phyloP scores from a whole-genome alignment of 2,329 filamentous ascomycete species.

The Botryotinia convoluta region DNA sequence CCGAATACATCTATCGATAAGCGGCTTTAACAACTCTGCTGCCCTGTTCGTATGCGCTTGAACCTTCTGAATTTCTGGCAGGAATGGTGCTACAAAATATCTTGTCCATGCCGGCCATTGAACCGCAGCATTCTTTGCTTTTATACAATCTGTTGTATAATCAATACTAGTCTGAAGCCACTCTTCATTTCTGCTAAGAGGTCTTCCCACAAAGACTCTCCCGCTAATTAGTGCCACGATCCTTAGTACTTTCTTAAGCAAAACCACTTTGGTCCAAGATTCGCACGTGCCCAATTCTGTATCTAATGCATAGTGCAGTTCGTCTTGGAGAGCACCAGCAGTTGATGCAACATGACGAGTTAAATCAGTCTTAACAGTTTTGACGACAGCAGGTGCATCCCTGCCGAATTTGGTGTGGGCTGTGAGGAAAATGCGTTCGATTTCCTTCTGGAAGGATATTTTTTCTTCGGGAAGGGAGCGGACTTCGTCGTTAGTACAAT shows the following conservation, averaged over 20 bases:
- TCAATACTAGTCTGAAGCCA: conserved; percentile 7
- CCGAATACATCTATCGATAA: not conserved
- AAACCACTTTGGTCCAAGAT: conserved; percentile 27
- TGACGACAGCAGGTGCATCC: conserved; percentile 12
- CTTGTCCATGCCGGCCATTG: not conserved
- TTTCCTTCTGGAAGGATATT: not conserved
- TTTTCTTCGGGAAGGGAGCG: not conserved
- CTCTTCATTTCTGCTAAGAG: conserved; percentile 3
- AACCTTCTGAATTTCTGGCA: conserved; percentile 6
- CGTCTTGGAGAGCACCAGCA: conserved; percentile 31
- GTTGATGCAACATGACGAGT: conserved; percentile 28
- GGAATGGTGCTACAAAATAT: not conserved
- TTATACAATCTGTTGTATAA: not conserved
- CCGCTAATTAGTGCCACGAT: not conserved
- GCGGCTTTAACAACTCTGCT: not conserved
- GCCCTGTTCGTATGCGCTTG: not conserved
- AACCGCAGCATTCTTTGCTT: not conserved
- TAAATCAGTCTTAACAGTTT: conserved; percentile 31
- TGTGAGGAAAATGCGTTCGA: not conserved
- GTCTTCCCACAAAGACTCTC: conserved; percentile 17
- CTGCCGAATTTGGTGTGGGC: not conserved
- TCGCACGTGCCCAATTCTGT: conserved; percentile 29
- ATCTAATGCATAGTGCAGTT: conserved; percentile 28
- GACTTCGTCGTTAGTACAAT: not conserved
- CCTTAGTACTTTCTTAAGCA: not conserved